Evolutionary conservation across 345 rosid species (phyloP), one percentile per base, ranked within the genome.

Genomic region (Aquilaria malaccensis): DNA sequence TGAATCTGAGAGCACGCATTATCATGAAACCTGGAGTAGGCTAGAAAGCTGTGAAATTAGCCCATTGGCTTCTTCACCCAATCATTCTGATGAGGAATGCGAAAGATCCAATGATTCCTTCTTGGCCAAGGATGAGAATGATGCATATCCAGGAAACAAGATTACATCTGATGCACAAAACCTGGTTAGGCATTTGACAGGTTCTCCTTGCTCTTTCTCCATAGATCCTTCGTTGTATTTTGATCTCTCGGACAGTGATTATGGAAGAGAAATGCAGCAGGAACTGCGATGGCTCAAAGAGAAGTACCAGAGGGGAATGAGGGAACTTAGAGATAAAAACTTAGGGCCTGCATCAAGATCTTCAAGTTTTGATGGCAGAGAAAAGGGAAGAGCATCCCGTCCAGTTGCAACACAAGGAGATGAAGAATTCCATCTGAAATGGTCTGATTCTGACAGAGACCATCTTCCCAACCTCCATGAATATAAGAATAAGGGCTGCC

Each of bases 1-100:
- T 67, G 76, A 68, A 48, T 59, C 67, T 1, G 75, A 71, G 46
- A 51, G 61, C 72, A 43, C 67, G 60, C 76, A 47, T 30, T 76
- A 77, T 66, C 76, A 56, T 66, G 89, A 85, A 73, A 77, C 70
- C 0, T 87, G 94, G 97, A 80, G 55, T 75, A 81, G 83, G 61
- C 95, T 76, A 10, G 96, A 83, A 70, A 88, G 93, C 70, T 80
- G 82, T 0, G 96, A 88, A 49, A 80, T 84, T 60, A 86, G 86
- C 74, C 81, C 88, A 2, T 71, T 74, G 11, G 91, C 77, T 46
- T 81, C 76, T 10, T 77, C 85, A 63, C 76, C 64, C 33, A 80
- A 79, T 69, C 74, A 77, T 61, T 81, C 83, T 3, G 94, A 93
- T 59, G 80, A 84, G 67, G 85, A 89, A 51, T 65, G 50, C 13